Conservation (phyloP, 1,284 basidiomycete genomes). For the Acaromyces ingoldii region DNA sequence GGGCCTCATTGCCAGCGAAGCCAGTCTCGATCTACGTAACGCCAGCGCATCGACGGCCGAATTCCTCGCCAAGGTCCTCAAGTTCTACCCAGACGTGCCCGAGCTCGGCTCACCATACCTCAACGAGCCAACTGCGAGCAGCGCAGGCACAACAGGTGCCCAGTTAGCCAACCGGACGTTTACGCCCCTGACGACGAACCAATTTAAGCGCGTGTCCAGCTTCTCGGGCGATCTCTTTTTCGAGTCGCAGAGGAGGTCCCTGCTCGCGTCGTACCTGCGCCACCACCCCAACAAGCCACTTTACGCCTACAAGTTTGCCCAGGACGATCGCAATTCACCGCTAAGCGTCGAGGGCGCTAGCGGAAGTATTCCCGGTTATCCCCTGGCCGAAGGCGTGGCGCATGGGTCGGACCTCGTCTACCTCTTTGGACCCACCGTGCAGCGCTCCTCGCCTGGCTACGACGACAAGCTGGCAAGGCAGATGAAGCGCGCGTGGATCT, state of each 20-base stretch:
- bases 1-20: not conserved
- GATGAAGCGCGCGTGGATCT: too few species aligned
- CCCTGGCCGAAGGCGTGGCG: slow-evolving; percentile 8
- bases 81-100: not conserved
- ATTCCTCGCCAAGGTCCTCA: not conserved
- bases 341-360: too few species aligned
- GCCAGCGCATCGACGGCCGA: too few species aligned
- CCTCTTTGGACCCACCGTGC: too few species aligned
- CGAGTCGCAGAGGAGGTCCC: slow-evolving; percentile 9
- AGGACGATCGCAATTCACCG: too few species aligned
- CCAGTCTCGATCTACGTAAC: not conserved
- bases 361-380: not conserved
- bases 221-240: slow-evolving; percentile 14
- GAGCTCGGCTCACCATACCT: not conserved
- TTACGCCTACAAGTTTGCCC: slow-evolving; percentile 5
- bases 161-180: too few species aligned
- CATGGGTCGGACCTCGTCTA: slow-evolving; percentile 11
- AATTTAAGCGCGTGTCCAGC: slow-evolving; percentile 11
- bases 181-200: slow-evolving; percentile 7
- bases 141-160: too few species aligned
- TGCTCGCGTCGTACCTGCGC: too few species aligned
- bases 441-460: too few species aligned
- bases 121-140: too few species aligned
- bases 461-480: too few species aligned
- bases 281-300: too few species aligned